Conservation (phyloP, 768 basidiomycete species). For the Tremella yokohamensis region DNA sequence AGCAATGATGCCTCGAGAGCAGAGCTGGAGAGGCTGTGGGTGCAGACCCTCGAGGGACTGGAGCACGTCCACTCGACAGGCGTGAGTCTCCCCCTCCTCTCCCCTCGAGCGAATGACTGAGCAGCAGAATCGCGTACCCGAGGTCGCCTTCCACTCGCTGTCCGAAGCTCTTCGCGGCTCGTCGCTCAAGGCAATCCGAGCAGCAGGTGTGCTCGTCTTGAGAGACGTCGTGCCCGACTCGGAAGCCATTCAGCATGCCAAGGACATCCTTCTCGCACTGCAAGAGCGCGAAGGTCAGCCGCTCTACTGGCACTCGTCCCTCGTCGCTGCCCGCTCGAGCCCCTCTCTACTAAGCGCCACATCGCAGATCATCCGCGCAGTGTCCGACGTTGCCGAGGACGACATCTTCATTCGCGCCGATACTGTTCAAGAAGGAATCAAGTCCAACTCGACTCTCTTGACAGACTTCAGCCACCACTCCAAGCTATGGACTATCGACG, state of each 20-base stretch:
- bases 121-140: slow-evolving; percentile 29
- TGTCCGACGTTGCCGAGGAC: slow-evolving; percentile 5
- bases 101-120: not conserved
- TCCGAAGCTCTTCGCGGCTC: slow-evolving; percentile 10
- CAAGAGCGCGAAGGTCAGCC: slow-evolving; percentile 18
- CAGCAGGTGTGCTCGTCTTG: slow-evolving; percentile 29
- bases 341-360: slow-evolving; percentile 30
- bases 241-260: slow-evolving; percentile 25
- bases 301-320: slow-evolving; percentile 32
- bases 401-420: slow-evolving; percentile 19
- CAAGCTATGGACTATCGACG: slow-evolving; percentile 6
- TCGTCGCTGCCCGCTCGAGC: slow-evolving; percentile 27
- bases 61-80: not conserved
- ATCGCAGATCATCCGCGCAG: slow-evolving; percentile 17
- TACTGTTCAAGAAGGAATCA: slow-evolving; percentile 22
- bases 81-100: not conserved
- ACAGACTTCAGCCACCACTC: not conserved
- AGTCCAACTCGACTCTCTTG: not conserved
- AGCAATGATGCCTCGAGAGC: not conserved
- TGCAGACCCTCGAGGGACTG: not conserved
- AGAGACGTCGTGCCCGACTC: slow-evolving; percentile 39
- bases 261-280: slow-evolving; percentile 18
- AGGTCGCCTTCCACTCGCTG: slow-evolving; percentile 30
- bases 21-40: slow-evolving; percentile 4
- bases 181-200: slow-evolving; percentile 16